Percentiles rank a stretch among this genome's conserved stretches.
Conservation (phyloP, 805 yeast species). For the Citeromyces matritensis region DNA sequence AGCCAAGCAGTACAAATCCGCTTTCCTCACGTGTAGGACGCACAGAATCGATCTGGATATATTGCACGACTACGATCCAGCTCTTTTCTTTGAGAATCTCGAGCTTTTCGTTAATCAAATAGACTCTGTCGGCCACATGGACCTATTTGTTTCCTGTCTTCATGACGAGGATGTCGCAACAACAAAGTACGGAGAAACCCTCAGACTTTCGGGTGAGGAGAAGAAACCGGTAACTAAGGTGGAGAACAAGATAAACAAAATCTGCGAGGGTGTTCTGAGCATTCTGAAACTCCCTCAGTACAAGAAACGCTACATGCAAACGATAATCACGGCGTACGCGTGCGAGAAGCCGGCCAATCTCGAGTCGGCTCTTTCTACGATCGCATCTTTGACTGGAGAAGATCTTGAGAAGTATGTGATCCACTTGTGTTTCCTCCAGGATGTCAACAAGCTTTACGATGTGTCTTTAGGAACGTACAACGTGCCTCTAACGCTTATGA, state of each 20-base stretch:
- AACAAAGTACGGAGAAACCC: constrained; percentile 74
- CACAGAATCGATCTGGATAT: constrained; percentile 88
- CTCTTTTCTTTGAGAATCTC: constrained; percentile 44
- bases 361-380: constrained; percentile 53
- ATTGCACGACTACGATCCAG: constrained; percentile 76
- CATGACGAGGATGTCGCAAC: constrained; percentile 74
- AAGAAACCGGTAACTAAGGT: constrained; percentile 1
- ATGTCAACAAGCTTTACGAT: constrained; percentile 69
- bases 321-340: constrained; percentile 82
- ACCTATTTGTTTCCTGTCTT: constrained; percentile 74
- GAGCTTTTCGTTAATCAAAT: constrained; percentile 59
- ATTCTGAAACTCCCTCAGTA: constrained; percentile 38
- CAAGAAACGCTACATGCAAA: constrained; percentile 47
- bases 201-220: constrained; percentile 8
- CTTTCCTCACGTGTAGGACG: constrained; percentile 72
- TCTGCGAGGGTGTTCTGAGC: constrained; percentile 57
- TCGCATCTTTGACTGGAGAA: constrained; percentile 32
- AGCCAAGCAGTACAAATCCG: constrained; percentile 42
- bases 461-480: constrained; percentile 75
- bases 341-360: constrained; percentile 83
- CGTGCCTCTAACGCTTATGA: constrained; percentile 59
- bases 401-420: constrained; percentile 50
- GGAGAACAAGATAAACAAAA: constrained; percentile 44
- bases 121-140: constrained; percentile 60
- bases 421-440: constrained; percentile 83